Evolutionary conservation across 495 filamentous ascomycete species (phyloP), one percentile per base, ranked within the genome.

Genomic region (Penicillium egyptiacum): DNA sequence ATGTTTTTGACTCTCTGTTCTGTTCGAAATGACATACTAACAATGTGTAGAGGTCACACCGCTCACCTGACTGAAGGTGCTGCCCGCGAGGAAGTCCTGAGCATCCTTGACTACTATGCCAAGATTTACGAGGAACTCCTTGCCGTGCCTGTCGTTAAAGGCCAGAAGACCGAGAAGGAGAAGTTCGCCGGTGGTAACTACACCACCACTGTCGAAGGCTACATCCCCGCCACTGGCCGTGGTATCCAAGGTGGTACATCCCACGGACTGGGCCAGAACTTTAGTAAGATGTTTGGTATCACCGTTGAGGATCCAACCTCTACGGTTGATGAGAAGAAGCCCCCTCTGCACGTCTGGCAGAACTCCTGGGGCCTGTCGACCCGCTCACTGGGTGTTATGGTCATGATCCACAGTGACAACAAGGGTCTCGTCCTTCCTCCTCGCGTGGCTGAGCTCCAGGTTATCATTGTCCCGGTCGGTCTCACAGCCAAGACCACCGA

Each of bases 291-390:
- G 94, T 98, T 97, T 74, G 86, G 90, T 68, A 96, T 98, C 74
- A 91, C 88, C 0, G 92, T 98, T 17, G 93, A 98, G 73, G 91
- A 97, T 66, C 95, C 95, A 12, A 79, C 83, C 50, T 74, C 80
- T 48, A 90, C 90, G 72, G 82, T 85, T 35, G 90, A 86, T 41
- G 87, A 93, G 68, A 84, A 80, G 67, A 80, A 82, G 51, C 73
- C 80, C 50, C 83, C 88, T 56, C 72, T 96, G 54, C 70, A 90
- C 63, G 92, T 98, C 25, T 98, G 92, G 91, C 94, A 98, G 70
- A 98, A 98, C 78, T 96, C 90, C 5, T 98, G 94, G 94, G 94
- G 94, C 75, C 84, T 98, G 39, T 96, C 91, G 5, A 98, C 93
- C 46, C 88, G 94, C 69, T 86, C 90, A 26, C 92, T 98, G 63